Percentiles rank a stretch among this genome's conserved stretches.
Conservation (phyloP, 1,284 basidiomycete genomes). For the Ceratobasidium theobromae region DNA sequence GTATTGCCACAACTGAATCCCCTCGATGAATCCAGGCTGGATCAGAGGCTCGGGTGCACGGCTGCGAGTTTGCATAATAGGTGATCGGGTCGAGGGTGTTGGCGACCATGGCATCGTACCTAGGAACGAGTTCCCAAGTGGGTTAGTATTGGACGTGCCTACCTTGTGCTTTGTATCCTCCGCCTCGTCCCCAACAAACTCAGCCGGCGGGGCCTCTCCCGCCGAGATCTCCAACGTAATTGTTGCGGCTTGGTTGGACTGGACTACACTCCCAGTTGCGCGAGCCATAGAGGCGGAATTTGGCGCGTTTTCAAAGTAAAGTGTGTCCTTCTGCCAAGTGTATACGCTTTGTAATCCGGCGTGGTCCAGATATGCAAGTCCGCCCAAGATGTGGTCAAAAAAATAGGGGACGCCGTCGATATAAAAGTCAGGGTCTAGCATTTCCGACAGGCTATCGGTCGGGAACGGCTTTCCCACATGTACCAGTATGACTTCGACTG, state of each 20-base stretch:
- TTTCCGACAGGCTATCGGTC: background rate
- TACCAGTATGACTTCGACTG: background rate
- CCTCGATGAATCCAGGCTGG: background rate
- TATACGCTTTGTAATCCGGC: background rate
- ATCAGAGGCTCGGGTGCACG: too few relatives aligned
- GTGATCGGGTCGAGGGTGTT: background rate
- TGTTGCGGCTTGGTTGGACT: too few relatives aligned
- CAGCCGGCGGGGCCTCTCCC: too few relatives aligned
- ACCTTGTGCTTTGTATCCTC: too few relatives aligned
- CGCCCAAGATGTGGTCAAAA: background rate
- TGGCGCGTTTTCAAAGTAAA: background rate
- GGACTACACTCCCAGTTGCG: background rate
- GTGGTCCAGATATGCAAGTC: background rate
- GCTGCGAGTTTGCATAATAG: slow-evolving; percentile 5
- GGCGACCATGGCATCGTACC: slow-evolving; percentile 11
- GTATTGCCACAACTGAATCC: background rate
- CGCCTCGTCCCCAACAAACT: too few relatives aligned
- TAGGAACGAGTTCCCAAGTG: too few relatives aligned
- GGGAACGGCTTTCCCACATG: background rate
- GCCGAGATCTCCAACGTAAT: too few relatives aligned
- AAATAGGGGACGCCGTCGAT: background rate
- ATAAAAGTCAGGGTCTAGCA: background rate
- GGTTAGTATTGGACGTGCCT: too few relatives aligned
- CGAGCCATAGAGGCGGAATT: background rate
- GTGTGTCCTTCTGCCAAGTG: background rate